Percentiles rank a stretch among this genome's conserved stretches.
These are phyloP conservation scores for Anisodus tanguticus DNA, from an alignment of 257 asterid genomes.

Conservation along the genomic window DNA sequence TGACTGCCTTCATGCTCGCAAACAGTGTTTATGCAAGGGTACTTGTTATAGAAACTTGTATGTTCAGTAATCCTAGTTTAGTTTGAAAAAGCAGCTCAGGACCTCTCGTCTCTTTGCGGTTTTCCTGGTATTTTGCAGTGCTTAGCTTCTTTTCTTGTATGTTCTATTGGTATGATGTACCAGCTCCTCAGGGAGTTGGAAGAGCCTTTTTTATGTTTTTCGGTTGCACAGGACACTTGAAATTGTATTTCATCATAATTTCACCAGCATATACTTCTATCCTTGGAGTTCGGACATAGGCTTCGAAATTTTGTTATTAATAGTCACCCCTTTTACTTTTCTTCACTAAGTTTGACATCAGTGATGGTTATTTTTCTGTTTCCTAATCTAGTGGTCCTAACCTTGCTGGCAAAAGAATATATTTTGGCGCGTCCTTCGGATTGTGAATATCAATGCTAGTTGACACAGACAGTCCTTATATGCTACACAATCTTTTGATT, in stretches of 20 bases:
- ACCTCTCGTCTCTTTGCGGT: conserved; percentile 24
- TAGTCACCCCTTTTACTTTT: background rate
- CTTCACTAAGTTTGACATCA: background rate
- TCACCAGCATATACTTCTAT: background rate
- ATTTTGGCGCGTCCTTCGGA: background rate
- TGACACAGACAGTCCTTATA: background rate
- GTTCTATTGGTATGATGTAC: conserved; percentile 2
- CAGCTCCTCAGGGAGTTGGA: background rate
- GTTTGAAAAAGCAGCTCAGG: conserved; percentile 27
- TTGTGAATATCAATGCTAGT: background rate
- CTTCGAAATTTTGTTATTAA: background rate
- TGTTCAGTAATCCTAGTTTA: conserved; percentile 22
- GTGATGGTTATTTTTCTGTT: background rate
- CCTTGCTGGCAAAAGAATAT: background rate
- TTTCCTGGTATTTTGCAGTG: conserved; percentile 28
- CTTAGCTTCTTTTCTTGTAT: background rate
- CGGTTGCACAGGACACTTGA: conserved; percentile 8
- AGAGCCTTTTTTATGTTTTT: background rate
- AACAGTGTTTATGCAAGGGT: background rate
- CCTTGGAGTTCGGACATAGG: background rate
- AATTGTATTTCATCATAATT: background rate
- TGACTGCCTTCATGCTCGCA: background rate
- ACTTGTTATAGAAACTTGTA: background rate
- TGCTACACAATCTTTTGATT: conserved; percentile 21
- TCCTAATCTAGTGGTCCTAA: background rate